Evolutionary conservation across 768 basidiomycete genomes (phyloP), one percentile per base, ranked within the genome.

Genomic region (Pleurotus tuber-regium): DNA sequence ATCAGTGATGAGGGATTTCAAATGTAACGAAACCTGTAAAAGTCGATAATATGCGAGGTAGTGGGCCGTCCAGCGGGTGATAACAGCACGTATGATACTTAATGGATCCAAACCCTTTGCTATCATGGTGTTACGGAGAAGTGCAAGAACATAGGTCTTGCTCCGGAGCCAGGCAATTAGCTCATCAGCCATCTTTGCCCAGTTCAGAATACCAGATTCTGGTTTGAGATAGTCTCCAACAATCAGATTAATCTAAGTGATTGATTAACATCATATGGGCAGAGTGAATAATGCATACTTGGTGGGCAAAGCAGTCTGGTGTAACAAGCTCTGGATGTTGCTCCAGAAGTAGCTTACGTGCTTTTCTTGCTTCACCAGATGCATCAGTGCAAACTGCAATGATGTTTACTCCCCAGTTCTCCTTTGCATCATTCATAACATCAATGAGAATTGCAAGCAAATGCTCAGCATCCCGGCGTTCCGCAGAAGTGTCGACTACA

Each of bases 91-190:
- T n/a, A 73, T 67, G 9, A 73, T 57, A 14, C 62, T 47, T 0
- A 64, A 47, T 1, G 59, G 39, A 14, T 25, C 26, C 23, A 43
- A 25, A 33, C 8, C 30, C 6, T 43, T 29, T 2, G 18, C 19
- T 12, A 38, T 42, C 39, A 67, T 64, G 8, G 60, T 55, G 1
- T 69, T 53, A 0, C 48, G 43, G n/a, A 74, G 59, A 0, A 70
- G 31, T 0, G 57, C 69, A 6, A 74, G 61, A 2, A 72, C 44
- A 6, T 39, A 26, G 7, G 68, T 72, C 44, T 74, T 72, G 50
- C 64, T 65, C 3, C 55, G 43, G 4, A 76, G 52, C 73, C 72
- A 76, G 8, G 61, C 63, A 26, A 77, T 76, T 0, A 77, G 61
- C 16, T 72, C 63, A 12, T 60, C 60, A 21, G 71, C 72, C 16